phyloP scores from a whole-genome alignment of 148 eudicot species.

The Rhododendron ferrugineum region DNA sequence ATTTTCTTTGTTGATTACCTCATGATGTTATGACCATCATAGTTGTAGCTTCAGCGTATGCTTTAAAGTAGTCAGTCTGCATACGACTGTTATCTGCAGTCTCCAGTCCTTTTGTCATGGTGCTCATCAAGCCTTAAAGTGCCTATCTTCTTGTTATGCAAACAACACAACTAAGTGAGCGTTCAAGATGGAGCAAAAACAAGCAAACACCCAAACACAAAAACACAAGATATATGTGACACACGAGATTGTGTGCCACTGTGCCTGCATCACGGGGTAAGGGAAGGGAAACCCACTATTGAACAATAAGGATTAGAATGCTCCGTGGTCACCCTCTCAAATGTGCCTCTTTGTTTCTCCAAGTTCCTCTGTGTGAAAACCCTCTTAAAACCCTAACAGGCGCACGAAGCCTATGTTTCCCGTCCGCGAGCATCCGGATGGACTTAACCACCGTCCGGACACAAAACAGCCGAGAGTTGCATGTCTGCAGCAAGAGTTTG shows the following conservation, averaged over 20 bases:
- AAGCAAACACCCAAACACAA: background rate
- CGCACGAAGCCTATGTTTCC: background rate
- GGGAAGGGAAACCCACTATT: background rate
- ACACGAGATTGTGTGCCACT: background rate
- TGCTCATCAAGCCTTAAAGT: background rate
- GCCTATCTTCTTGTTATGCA: background rate
- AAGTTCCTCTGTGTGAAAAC: background rate
- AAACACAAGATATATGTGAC: background rate
- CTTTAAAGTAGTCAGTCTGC: background rate
- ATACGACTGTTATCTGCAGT: background rate
- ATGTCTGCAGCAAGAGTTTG: background rate
- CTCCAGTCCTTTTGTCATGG: background rate
- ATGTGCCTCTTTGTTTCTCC: background rate
- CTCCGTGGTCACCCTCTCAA: background rate
- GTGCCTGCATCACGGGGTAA: background rate
- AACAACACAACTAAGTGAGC: background rate
- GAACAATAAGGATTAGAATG: background rate
- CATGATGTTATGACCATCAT: background rate
- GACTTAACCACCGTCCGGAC: background rate
- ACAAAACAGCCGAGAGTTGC: background rate
- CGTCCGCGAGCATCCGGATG: background rate
- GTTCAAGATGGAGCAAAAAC: background rate
- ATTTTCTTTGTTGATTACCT: background rate
- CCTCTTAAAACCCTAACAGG: background rate
- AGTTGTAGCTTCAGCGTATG: background rate